Conservation (phyloP, 192 early-diverging fungal species). For the Mortierella antarctica region DNA sequence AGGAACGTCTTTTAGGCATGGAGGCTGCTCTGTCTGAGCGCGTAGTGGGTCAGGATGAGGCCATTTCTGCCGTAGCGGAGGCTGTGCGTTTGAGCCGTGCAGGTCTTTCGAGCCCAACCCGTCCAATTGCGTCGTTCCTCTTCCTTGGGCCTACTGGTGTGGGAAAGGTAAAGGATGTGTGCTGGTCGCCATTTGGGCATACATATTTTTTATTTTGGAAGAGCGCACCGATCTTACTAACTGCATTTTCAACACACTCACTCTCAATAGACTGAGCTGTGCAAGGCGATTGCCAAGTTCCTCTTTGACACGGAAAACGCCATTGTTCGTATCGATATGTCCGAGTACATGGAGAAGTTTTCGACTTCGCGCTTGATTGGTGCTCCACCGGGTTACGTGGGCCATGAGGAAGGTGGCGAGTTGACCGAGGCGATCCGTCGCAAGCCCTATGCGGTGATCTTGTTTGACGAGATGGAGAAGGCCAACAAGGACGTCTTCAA, state of each 20-base stretch:
- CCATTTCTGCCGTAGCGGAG: conserved; percentile 74
- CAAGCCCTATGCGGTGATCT: conserved; percentile 81
- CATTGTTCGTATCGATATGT: conserved; percentile 84
- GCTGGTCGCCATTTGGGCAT: too few relatives aligned
- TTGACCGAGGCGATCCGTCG: conserved; percentile 83
- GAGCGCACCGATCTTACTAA: not conserved
- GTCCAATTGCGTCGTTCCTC: conserved; percentile 82
- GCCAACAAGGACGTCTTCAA: conserved; percentile 89
- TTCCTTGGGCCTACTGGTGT: conserved; percentile 89
- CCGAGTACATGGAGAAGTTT: conserved; percentile 80
- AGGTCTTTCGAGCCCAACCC: conserved; percentile 76
- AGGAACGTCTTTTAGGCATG: conserved; percentile 78
- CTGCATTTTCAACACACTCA: not conserved
- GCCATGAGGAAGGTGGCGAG: conserved; percentile 82
- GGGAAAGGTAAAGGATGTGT: conserved; percentile 63
- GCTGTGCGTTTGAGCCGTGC: conserved; percentile 83
- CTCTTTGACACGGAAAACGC: conserved; percentile 79
- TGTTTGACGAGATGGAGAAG: conserved; percentile 88
- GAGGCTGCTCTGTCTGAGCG: conserved; percentile 67
- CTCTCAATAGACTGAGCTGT: conserved; percentile 68
- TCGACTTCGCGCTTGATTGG: conserved; percentile 80
- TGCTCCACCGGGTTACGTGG: conserved; percentile 84
- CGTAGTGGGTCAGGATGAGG: conserved; percentile 81
- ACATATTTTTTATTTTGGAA: not conserved
- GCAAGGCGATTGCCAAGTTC: conserved; percentile 80